Percentiles rank a stretch among this genome's conserved stretches.
Evolutionary conservation across 2,329 filamentous ascomycete genomes (phyloP).

Genomic region (Aspergillus felis): DNA sequence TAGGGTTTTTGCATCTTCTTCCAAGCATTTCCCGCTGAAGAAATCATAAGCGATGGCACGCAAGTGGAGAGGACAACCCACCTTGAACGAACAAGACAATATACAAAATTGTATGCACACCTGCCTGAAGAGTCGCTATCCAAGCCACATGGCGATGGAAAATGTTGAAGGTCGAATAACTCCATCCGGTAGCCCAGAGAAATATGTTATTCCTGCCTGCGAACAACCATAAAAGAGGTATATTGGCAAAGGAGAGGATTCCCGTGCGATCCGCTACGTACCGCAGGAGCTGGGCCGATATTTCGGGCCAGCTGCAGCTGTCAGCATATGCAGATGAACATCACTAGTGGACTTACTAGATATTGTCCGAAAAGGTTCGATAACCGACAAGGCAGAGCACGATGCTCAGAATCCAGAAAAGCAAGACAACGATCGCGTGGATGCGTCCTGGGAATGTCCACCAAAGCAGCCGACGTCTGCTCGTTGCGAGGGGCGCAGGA

Average conservation of each 20-base stretch:
- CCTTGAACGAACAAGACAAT: slow-evolving; percentile 36
- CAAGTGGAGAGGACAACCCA: slow-evolving; percentile 6
- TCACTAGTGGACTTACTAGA: slow-evolving; percentile 37
- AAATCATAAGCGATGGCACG: neutral
- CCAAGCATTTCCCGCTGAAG: slow-evolving; percentile 23
- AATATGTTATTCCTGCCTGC: slow-evolving; percentile 64
- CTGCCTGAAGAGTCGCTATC: slow-evolving; percentile 58
- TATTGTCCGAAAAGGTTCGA: slow-evolving; percentile 43
- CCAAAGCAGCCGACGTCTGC: slow-evolving; percentile 39
- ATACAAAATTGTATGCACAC: slow-evolving; percentile 61
- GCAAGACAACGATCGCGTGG: slow-evolving; percentile 42
- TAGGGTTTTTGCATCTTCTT: slow-evolving; percentile 26
- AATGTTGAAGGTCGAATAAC: slow-evolving; percentile 62
- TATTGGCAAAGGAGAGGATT: slow-evolving; percentile 60
- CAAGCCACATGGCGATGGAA: slow-evolving; percentile 66
- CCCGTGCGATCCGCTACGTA: slow-evolving; percentile 63
- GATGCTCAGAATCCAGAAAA: slow-evolving; percentile 45
- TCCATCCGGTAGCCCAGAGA: slow-evolving; percentile 66
- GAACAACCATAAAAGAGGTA: slow-evolving; percentile 64
- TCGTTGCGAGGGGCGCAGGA: slow-evolving; percentile 42
- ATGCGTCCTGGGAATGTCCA: slow-evolving; percentile 48
- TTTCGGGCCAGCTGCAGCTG: slow-evolving; percentile 23
- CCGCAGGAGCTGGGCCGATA: slow-evolving; percentile 43
- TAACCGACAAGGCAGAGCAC: slow-evolving; percentile 45
- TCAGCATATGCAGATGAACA: neutral